phyloP scores from a whole-genome alignment of 1,284 basidiomycete species.

The Takashimella koratensis region DNA sequence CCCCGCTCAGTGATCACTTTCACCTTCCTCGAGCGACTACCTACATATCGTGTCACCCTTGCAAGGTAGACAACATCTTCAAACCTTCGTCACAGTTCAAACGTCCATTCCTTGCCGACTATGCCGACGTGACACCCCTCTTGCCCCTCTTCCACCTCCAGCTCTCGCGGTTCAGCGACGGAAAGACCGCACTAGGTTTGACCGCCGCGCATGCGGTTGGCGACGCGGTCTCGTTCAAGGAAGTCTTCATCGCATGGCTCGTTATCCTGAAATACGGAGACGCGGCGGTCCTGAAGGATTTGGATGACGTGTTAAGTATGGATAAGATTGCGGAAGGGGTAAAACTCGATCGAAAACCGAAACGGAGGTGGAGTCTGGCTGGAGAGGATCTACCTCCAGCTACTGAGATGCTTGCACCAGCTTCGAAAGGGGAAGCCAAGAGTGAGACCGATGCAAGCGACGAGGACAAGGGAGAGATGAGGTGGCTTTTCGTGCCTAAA shows the following conservation, averaged over 20 bases:
- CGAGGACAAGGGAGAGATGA: conserved; percentile 1
- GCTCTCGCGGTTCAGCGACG: conserved; percentile 1
- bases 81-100: background rate
- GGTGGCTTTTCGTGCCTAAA: conserved; percentile 3
- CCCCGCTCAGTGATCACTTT: background rate
- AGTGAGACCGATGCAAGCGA: too few relatives aligned
- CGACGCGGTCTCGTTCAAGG: conserved; percentile 4
- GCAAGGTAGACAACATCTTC: background rate
- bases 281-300: background rate
- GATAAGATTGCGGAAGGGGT: conserved; percentile 1
- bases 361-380: background rate
- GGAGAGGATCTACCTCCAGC: background rate
- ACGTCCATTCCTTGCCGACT: background rate
- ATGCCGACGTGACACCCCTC: background rate
- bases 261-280: background rate
- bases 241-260: conserved; percentile 1
- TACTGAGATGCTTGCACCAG: background rate
- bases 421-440: background rate
- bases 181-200: conserved; percentile 1
- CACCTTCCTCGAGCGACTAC: background rate
- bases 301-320: conserved; percentile 3
- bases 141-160: conserved; percentile 7
- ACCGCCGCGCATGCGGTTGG: conserved; percentile 3
- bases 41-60: background rate
- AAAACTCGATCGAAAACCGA: background rate